These are phyloP conservation scores for Rhodotorula mucilaginosa DNA, from an alignment of 1,284 basidiomycete genomes.

Conservation along the genomic window DNA sequence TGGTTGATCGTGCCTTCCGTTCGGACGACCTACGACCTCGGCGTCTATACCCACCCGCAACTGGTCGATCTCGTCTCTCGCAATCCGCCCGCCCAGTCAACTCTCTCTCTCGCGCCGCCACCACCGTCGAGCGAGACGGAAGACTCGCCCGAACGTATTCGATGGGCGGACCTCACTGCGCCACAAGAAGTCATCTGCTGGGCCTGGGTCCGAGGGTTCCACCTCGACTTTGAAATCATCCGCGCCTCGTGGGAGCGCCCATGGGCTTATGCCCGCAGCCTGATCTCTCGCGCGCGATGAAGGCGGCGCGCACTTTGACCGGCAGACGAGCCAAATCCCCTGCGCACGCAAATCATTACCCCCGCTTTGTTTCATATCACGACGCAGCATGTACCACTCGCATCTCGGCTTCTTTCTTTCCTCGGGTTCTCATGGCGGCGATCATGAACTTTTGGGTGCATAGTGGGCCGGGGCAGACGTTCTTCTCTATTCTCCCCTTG, in stretches of 20 bases:
- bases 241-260: conserved; percentile 15
- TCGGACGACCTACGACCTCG: conserved; percentile 26
- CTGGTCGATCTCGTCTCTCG: conserved; percentile 13
- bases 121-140: background rate
- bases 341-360: too few relatives aligned
- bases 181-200: conserved; percentile 25
- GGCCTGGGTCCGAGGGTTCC: conserved; percentile 22
- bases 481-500: background rate
- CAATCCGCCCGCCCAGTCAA: background rate
- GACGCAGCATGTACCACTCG: background rate
- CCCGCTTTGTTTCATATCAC: too few relatives aligned
- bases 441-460: too few relatives aligned
- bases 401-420: background rate
- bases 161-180: conserved; percentile 13
- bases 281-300: background rate
- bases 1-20: conserved; percentile 40
- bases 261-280: background rate
- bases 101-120: background rate
- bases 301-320: background rate
- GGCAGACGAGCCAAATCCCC: too few relatives aligned
- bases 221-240: conserved; percentile 26
- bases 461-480: too few relatives aligned
- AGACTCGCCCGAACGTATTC: conserved; percentile 3
- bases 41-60: conserved; percentile 21
- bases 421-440: too few relatives aligned